Evolutionary conservation across 2,329 filamentous ascomycete genomes (phyloP).

Genomic region (Penicillium brevicompactum): DNA sequence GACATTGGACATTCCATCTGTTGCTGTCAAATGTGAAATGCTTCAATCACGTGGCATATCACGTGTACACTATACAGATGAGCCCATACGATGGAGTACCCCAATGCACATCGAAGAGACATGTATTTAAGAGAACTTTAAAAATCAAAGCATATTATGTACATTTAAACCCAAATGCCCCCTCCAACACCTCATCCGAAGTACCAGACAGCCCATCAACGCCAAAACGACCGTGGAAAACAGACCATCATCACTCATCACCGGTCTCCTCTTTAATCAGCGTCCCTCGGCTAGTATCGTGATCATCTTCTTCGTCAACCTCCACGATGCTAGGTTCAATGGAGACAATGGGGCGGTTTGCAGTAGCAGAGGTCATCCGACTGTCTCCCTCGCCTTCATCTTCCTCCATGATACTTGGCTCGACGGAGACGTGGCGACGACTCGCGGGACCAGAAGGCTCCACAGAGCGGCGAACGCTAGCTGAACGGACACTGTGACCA

Average conservation of each 20-base stretch:
- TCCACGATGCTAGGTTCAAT: constrained; percentile 42
- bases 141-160: constrained; percentile 11
- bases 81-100: no score
- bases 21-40: constrained; percentile 4
- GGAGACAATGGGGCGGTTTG: constrained; percentile 26
- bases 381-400: constrained; percentile 34
- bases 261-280: constrained; percentile 35
- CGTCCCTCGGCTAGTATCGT: constrained; percentile 33
- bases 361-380: constrained; percentile 27
- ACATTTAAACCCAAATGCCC: constrained; percentile 8
- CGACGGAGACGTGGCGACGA: constrained; percentile 32
- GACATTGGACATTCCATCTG: neutral
- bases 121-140: neutral
- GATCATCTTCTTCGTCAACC: constrained; percentile 41
- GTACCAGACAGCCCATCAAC: constrained; percentile 12
- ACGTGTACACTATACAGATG: neutral
- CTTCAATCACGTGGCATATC: constrained; percentile 7
- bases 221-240: constrained; percentile 16
- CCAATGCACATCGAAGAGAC: neutral
- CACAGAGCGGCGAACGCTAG: constrained; percentile 32
- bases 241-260: constrained; percentile 29
- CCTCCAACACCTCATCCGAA: neutral
- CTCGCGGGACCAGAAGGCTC: constrained; percentile 28
- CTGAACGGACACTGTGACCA: constrained; percentile 33
- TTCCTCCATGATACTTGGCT: constrained; percentile 44